Evolutionary conservation across 306 rosid species (phyloP).

Genomic region (Potentilla sterilis): DNA sequence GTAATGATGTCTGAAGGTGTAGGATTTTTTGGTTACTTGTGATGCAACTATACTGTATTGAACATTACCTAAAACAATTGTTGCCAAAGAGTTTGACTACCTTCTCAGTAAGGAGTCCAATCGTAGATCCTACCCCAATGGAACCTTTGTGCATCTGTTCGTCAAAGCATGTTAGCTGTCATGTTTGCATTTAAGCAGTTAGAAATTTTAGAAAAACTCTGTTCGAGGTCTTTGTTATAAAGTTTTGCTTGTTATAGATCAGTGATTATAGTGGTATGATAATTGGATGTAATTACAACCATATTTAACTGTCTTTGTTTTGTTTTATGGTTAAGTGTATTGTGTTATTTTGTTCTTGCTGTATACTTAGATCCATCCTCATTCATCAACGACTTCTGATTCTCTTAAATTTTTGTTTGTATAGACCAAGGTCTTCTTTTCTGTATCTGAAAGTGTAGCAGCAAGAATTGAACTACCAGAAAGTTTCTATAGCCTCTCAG

Average conservation of each 20-base stretch:
- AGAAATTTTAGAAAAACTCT: background rate
- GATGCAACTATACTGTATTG: background rate
- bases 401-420: conserved; percentile 9
- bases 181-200: background rate
- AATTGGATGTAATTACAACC: background rate
- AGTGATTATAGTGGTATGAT: background rate
- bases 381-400: conserved; percentile 9
- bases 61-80: background rate
- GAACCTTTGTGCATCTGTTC: background rate
- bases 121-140: too few relatives aligned
- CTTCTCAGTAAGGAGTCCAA: background rate
- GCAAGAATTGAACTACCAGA: conserved; percentile 86
- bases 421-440: conserved; percentile 86
- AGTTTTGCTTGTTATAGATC: background rate
- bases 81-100: background rate
- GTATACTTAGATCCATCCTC: background rate
- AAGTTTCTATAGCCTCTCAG: conserved; percentile 71
- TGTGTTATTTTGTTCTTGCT: too few relatives aligned
- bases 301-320: background rate
- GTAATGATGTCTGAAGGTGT: background rate
- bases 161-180: background rate
- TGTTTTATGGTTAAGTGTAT: background rate
- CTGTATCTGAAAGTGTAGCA: conserved; percentile 81
- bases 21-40: background rate
- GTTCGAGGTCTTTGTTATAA: background rate